Evolutionary conservation across 176 grass and related monocot species (phyloP).

Genomic region (Oryza meyeriana): DNA sequence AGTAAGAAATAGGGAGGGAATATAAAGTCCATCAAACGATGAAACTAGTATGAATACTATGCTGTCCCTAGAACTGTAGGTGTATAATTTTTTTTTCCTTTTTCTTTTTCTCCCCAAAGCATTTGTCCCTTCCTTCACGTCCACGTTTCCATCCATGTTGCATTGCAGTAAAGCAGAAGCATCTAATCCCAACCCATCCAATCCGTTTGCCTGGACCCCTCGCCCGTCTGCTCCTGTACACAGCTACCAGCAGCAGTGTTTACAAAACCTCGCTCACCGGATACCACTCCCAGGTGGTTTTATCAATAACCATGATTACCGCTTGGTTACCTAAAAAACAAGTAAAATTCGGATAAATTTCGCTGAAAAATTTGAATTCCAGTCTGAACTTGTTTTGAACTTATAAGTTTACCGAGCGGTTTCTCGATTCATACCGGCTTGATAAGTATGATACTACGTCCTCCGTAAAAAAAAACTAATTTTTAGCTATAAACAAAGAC

Average conservation of each 20-base stretch:
- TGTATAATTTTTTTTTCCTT: background rate
- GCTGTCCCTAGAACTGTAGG: background rate
- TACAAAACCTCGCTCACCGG: background rate
- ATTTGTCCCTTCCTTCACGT: conserved; percentile 50
- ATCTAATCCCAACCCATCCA: conserved; percentile 28
- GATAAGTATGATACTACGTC: no score
- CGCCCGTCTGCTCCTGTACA: background rate
- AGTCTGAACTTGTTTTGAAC: background rate
- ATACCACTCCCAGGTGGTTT: no score
- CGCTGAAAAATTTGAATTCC: background rate
- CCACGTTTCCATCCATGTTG: conserved; percentile 36
- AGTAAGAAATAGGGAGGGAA: background rate
- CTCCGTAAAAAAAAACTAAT: no score
- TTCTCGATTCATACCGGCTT: no score
- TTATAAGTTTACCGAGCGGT: background rate
- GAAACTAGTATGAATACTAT: background rate
- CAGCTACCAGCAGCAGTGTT: background rate
- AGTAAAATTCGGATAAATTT: background rate
- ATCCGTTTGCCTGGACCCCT: conserved; percentile 28
- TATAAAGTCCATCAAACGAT: background rate
- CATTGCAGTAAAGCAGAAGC: conserved; percentile 49
- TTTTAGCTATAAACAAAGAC: no score
- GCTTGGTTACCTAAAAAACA: background rate
- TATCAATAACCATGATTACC: no score
- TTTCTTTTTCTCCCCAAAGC: conserved; percentile 23